A percentile compares a stretch with the other conserved stretches of the same genome.
Conservation (phyloP, 805 yeast species). For the Kluyveromyces wickerhamii region DNA sequence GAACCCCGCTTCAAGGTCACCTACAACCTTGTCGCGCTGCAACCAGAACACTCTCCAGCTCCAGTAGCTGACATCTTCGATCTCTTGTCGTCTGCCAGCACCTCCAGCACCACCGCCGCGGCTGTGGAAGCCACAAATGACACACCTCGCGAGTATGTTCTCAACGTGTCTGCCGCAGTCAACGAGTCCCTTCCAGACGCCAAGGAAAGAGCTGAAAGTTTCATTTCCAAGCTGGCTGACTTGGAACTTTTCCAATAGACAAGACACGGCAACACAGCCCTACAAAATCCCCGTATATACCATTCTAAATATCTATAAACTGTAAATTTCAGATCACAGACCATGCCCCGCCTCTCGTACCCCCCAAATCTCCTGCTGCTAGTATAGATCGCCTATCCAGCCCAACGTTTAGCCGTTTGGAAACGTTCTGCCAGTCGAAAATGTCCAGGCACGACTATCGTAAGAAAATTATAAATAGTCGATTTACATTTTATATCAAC, state of each 20-base stretch:
- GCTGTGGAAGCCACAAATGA: conserved; percentile 1
- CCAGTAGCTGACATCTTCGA: conserved; percentile 22
- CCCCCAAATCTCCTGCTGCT: no score
- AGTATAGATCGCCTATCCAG: no score
- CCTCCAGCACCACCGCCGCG: conserved; percentile 1
- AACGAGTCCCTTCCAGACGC: conserved; percentile 19
- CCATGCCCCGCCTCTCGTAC: no score
- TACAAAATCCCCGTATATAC: no score
- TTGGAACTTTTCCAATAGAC: conserved; percentile 8
- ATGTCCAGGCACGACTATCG: no score
- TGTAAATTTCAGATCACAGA: no score
- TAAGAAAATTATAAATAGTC: no score
- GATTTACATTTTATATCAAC: no score
- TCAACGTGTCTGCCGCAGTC: conserved; percentile 18
- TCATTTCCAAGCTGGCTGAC: conserved; percentile 18
- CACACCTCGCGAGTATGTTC: conserved; percentile 10
- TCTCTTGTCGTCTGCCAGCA: conserved; percentile 13
- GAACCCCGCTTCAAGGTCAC: conserved; percentile 22
- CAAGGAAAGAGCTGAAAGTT: conserved; percentile 18
- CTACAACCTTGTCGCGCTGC: conserved; percentile 15
- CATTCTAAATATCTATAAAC: no score
- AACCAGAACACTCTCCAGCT: not conserved
- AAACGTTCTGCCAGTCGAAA: no score
- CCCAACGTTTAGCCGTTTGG: no score
- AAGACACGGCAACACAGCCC: no score